phyloP scores from a whole-genome alignment of 768 basidiomycete genomes.

The Suillus tomentosus region DNA sequence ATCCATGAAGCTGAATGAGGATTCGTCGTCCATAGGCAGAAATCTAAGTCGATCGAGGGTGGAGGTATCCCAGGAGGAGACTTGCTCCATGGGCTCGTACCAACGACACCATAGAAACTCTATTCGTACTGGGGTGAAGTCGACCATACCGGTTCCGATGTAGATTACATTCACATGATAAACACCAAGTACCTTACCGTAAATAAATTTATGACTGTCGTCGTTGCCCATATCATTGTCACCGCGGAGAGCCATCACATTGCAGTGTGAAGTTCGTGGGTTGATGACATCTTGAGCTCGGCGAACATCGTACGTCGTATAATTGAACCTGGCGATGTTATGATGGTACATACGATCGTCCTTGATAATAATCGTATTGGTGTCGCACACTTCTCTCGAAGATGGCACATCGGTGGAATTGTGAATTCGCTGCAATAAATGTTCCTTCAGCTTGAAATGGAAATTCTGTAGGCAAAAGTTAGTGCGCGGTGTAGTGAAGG shows the following conservation, averaged over 20 bases:
- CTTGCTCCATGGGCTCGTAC: slow-evolving; percentile 1
- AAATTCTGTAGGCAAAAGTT: background rate
- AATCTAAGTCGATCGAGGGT: slow-evolving; percentile 8
- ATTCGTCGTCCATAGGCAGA: background rate
- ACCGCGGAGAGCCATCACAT: no score
- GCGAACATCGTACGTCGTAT: no score
- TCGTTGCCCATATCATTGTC: no score
- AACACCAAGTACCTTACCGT: no score
- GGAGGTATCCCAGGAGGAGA: background rate
- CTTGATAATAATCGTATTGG: background rate
- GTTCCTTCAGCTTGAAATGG: background rate
- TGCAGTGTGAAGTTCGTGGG: no score
- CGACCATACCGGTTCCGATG: background rate
- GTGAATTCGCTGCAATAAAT: background rate
- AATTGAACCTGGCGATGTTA: no score
- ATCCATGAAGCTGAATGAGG: slow-evolving; percentile 13
- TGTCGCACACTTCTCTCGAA: background rate
- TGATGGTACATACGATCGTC: no score
- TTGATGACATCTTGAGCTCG: no score
- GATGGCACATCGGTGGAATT: background rate
- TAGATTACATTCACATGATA: background rate
- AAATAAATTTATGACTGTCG: no score
- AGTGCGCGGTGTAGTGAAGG: no score
- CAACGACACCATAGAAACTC: slow-evolving; percentile 13
- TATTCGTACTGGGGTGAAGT: slow-evolving; percentile 4